A percentile compares a stretch with the other conserved stretches of the same genome.
Conservation (phyloP, 2,329 filamentous ascomycete genomes). For the Cyphellophora attinorum region DNA sequence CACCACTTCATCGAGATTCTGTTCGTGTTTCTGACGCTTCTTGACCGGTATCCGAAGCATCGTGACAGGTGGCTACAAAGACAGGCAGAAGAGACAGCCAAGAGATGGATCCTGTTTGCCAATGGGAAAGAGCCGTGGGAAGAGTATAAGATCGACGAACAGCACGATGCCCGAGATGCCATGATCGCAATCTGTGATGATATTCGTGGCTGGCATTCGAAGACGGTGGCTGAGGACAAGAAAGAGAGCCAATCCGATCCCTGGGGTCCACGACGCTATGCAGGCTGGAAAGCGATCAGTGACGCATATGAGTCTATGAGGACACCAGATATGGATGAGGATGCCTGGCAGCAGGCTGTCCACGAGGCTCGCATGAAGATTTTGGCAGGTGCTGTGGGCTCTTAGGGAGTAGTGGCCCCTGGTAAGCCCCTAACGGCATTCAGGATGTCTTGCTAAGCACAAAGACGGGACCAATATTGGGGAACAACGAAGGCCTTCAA, state of each 20-base stretch:
- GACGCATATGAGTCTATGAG: constrained; percentile 4
- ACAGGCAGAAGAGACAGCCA: constrained; percentile 15
- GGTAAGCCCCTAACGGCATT: too few species aligned
- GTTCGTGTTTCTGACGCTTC: constrained; percentile 16
- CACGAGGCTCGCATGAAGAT: too few species aligned
- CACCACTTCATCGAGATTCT: constrained; percentile 17
- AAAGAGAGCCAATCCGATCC: constrained; percentile 8
- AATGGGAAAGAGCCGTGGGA: constrained; percentile 7
- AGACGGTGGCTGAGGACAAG: constrained; percentile 6
- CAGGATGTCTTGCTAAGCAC: too few species aligned
- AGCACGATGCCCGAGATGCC: not conserved
- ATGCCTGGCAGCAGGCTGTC: too few species aligned
- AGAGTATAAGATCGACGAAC: constrained; percentile 3
- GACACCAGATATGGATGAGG: too few species aligned
- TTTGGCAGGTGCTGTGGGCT: too few species aligned
- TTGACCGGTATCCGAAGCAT: constrained; percentile 13
- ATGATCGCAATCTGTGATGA: constrained; percentile 7
- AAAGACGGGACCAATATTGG: too few species aligned
- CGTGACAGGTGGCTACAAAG: constrained; percentile 13
- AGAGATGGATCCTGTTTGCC: constrained; percentile 15
- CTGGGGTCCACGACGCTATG: constrained; percentile 7
- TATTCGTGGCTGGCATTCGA: constrained; percentile 6
- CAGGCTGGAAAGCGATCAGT: constrained; percentile 6
- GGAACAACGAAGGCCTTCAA: too few species aligned
- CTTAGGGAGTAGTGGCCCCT: too few species aligned